Percentiles rank a stretch among this genome's conserved stretches.
Conservation (phyloP, 495 filamentous ascomycete genomes). For the Patellaria atrata region DNA sequence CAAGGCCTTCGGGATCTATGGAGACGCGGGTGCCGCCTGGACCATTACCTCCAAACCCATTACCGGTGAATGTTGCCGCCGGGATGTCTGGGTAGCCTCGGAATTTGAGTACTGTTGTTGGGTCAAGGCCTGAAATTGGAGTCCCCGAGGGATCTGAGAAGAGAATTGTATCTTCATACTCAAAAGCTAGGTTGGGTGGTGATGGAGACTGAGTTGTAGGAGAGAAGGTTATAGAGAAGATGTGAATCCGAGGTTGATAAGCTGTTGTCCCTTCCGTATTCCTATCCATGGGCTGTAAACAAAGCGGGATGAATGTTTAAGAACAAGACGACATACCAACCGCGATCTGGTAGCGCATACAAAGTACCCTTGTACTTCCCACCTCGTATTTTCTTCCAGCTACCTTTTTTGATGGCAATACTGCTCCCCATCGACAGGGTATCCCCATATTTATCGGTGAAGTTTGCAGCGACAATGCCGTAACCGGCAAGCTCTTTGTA, state of each 20-base stretch:
- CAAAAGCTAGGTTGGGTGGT: constrained; percentile 47
- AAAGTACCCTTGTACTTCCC: constrained; percentile 50
- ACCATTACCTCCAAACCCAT: constrained; percentile 55
- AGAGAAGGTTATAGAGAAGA: constrained; percentile 41
- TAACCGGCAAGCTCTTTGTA: constrained; percentile 62
- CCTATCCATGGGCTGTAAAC: too few relatives aligned
- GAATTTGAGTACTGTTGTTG: constrained; percentile 41
- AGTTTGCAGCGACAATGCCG: constrained; percentile 45
- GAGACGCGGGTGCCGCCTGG: constrained; percentile 47
- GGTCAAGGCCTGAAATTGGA: constrained; percentile 59
- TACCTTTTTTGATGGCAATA: constrained; percentile 44
- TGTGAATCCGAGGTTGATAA: constrained; percentile 60
- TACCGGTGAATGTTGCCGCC: constrained; percentile 48
- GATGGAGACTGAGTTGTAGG: constrained; percentile 44
- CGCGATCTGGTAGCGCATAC: constrained; percentile 56
- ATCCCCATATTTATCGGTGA: constrained; percentile 57
- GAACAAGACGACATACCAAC: too few relatives aligned
- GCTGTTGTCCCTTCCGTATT: constrained; percentile 65
- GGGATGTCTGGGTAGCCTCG: constrained; percentile 52
- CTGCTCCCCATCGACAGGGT: constrained; percentile 57
- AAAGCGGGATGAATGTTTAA: too few relatives aligned
- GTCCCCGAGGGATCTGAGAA: constrained; percentile 52
- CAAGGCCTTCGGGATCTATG: constrained; percentile 57
- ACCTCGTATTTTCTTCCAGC: constrained; percentile 60
- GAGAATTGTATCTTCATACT: constrained; percentile 53